Percentiles rank a stretch among this genome's conserved stretches.
phyloP scores from a whole-genome alignment of 495 filamentous ascomycete species.

The Penicillium chermesinum region DNA sequence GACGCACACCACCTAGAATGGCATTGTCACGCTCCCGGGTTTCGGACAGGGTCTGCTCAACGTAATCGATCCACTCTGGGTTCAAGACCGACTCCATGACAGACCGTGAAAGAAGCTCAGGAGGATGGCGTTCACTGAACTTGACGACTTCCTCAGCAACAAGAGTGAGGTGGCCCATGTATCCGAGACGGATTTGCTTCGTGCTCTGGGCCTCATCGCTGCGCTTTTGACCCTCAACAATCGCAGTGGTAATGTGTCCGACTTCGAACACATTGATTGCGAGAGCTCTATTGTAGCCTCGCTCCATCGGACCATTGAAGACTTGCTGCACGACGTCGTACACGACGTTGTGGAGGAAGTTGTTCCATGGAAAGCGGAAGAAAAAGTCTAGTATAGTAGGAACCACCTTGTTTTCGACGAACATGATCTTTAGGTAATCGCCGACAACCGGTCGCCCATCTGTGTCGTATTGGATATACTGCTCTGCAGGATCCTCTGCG shows the following conservation, averaged over 20 bases:
- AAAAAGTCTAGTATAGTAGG: constrained; percentile 97
- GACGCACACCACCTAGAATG: constrained; percentile 92
- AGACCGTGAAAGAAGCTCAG: constrained; percentile 74
- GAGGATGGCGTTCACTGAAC: constrained; percentile 90
- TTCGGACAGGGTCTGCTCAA: constrained; percentile 88
- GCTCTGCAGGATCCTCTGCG: constrained; percentile 35
- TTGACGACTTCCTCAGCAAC: constrained; percentile 99
- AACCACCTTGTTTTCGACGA: constrained; percentile 89
- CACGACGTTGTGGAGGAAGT: constrained; percentile 98
- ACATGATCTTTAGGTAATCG: constrained; percentile 93
- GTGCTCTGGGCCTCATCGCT: constrained; percentile 78
- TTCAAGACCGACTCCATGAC: constrained; percentile 87
- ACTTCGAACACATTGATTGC: constrained; percentile 89
- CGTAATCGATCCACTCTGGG: constrained; percentile 88
- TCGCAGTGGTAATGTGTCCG: constrained; percentile 82
- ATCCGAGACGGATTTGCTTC: constrained; percentile 87
- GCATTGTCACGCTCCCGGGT: constrained; percentile 96
- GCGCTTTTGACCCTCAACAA: constrained; percentile 81
- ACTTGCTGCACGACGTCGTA: constrained; percentile 99
- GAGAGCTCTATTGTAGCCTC: constrained; percentile 87
- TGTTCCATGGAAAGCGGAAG: constrained; percentile 99
- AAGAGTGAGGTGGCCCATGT: constrained; percentile 96
- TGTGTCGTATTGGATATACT: constrained; percentile 52
- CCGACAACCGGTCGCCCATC: constrained; percentile 88
- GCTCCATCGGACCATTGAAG: constrained; percentile 97